Evolutionary conservation across 169 alveolate species (phyloP).

Genomic region (Perkinsus marinus): DNA sequence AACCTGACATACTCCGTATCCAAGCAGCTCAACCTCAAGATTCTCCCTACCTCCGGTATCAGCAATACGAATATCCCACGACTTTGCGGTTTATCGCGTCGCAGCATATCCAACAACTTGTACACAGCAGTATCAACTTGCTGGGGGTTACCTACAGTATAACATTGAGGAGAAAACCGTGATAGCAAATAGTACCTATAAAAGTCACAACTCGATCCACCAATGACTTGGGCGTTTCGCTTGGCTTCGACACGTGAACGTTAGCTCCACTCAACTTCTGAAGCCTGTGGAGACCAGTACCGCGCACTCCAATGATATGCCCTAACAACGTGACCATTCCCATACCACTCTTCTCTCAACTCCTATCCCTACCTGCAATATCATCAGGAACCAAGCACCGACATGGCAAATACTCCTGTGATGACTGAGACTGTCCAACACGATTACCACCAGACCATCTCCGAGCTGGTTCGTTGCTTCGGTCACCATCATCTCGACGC

Average conservation of each 20-base stretch:
- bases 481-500: neutral
- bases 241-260: neutral
- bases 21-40: neutral
- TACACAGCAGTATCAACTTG: neutral
- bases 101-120: neutral
- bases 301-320: neutral
- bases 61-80: neutral
- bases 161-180: neutral
- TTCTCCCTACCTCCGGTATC: neutral
- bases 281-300: neutral
- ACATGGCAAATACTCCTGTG: neutral
- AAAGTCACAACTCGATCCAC: neutral
- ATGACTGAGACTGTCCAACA: neutral
- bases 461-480: neutral
- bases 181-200: neutral
- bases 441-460: neutral
- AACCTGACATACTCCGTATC: neutral
- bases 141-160: neutral
- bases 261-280: neutral
- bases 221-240: neutral
- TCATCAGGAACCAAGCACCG: neutral
- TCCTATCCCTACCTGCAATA: neutral
- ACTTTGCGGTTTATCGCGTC: neutral
- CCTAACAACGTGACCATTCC: neutral
- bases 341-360: neutral